These are phyloP conservation scores for Trifolium fragiferum DNA, from an alignment of 306 rosid species.

Conservation along the genomic window DNA sequence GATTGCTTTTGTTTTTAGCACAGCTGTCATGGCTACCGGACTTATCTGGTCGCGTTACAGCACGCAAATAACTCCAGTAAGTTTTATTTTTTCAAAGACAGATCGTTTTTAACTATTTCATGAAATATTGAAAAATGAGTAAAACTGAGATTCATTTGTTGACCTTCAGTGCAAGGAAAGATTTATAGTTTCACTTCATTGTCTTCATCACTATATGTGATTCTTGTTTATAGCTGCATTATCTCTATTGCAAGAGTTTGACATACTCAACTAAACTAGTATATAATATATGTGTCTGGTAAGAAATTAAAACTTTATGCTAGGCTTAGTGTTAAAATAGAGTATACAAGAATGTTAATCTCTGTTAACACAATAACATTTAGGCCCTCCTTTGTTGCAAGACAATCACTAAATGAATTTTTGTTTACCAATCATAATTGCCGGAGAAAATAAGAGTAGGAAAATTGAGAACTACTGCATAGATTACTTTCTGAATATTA, in stretches of 20 bases:
- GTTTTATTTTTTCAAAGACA: constrained; percentile 39
- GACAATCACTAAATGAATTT: not conserved
- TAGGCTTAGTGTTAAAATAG: constrained; percentile 6
- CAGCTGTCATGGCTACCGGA: constrained; percentile 91
- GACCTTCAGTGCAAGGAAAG: constrained; percentile 9
- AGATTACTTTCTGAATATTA: constrained; percentile 19
- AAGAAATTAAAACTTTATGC: not conserved
- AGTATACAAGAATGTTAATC: constrained; percentile 3
- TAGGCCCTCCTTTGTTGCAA: not conserved
- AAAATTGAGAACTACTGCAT: constrained; percentile 5
- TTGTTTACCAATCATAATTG: not conserved
- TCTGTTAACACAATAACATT: not conserved
- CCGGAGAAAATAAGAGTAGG: constrained; percentile 10
- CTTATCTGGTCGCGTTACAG: constrained; percentile 96
- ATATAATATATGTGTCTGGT: not conserved
- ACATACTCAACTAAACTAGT: constrained; percentile 22
- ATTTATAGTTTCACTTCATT: constrained; percentile 25
- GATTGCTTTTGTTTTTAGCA: constrained; percentile 36
- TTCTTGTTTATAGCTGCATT: constrained; percentile 23
- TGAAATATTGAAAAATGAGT: constrained; percentile 20
- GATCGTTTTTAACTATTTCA: constrained; percentile 11
- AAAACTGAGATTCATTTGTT: not conserved
- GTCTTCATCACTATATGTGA: not conserved
- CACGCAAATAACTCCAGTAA: constrained; percentile 91
- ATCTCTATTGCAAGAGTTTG: constrained; percentile 7